Percentiles rank a stretch among this genome's conserved stretches.
Evolutionary conservation across 306 rosid genomes (phyloP).

Genomic region (Arachis hypogaea): DNA sequence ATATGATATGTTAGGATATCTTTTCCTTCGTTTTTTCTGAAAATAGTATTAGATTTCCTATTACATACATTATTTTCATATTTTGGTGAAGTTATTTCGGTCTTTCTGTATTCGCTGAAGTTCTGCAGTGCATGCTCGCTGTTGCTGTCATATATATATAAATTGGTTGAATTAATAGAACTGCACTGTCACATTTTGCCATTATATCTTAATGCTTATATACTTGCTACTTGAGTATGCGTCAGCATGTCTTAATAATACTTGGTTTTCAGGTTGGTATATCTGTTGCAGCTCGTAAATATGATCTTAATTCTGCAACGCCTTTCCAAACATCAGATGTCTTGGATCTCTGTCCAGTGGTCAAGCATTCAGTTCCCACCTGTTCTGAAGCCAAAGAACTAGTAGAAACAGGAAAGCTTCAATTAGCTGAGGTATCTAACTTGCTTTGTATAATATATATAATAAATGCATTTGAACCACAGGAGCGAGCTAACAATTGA

Average conservation of each 20-base stretch:
- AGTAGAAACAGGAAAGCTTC: conserved; percentile 93
- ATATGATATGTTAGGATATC: not conserved
- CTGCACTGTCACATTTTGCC: not conserved
- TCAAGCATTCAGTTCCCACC: conserved; percentile 92
- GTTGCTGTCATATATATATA: not conserved
- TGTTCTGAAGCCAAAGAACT: conserved; percentile 98
- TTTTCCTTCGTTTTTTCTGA: not conserved
- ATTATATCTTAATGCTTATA: not conserved
- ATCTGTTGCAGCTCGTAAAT: conserved; percentile 82
- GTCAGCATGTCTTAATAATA: conserved; percentile 17
- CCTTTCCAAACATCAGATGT: conserved; percentile 89
- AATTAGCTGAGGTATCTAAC: conserved; percentile 85
- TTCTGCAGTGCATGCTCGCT: conserved; percentile 14
- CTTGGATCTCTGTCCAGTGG: conserved; percentile 84
- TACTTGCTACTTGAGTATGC: conserved; percentile 21
- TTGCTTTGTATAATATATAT: conserved; percentile 1
- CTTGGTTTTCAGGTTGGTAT: conserved; percentile 72
- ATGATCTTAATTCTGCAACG: conserved; percentile 68
- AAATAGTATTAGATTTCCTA: not conserved
- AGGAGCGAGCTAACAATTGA: conserved; percentile 6
- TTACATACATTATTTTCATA: not conserved
- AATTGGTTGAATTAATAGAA: not conserved
- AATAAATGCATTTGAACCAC: not conserved
- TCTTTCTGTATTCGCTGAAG: not conserved
- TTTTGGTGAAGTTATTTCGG: not conserved